Evolutionary conservation across 192 early-diverging fungal genomes (phyloP).

Genomic region (Pilobolus umbonatus): DNA sequence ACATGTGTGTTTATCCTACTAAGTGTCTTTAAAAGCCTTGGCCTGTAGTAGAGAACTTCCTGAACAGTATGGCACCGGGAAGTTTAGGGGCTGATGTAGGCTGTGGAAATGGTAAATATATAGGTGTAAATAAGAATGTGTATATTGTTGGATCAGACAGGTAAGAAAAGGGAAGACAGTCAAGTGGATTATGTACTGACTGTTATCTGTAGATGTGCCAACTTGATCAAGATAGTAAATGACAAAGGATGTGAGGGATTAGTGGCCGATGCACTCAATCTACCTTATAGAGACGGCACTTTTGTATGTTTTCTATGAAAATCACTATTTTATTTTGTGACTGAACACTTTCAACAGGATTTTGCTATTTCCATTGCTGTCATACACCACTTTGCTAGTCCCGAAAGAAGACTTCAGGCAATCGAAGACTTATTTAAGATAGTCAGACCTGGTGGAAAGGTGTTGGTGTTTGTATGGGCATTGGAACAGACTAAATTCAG

Average conservation of each 20-base stretch:
- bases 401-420: constrained; percentile 66
- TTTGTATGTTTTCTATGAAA: constrained; percentile 63
- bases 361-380: constrained; percentile 96
- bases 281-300: constrained; percentile 64
- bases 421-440: constrained; percentile 77
- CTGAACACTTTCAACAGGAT: constrained; percentile 49
- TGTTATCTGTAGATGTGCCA: constrained; percentile 54
- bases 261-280: constrained; percentile 71
- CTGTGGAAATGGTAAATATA: constrained; percentile 97
- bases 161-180: constrained; percentile 32
- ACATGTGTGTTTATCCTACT: neutral
- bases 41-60: constrained; percentile 90
- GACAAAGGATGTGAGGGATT: constrained; percentile 75
- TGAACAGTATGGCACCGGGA: constrained; percentile 54
- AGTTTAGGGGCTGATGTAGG: constrained; percentile 92
- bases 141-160: constrained; percentile 82
- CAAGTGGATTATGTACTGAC: neutral
- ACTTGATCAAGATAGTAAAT: constrained; percentile 70
- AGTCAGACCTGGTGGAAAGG: constrained; percentile 58
- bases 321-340: neutral
- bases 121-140: constrained; percentile 82
- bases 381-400: constrained; percentile 87
- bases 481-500: constrained; percentile 76
- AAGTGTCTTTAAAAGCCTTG: constrained; percentile 59
- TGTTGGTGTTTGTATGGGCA: constrained; percentile 95